These are phyloP conservation scores for Pouteria glomerata DNA, from an alignment of 148 eudicot species.

Conservation along the genomic window DNA sequence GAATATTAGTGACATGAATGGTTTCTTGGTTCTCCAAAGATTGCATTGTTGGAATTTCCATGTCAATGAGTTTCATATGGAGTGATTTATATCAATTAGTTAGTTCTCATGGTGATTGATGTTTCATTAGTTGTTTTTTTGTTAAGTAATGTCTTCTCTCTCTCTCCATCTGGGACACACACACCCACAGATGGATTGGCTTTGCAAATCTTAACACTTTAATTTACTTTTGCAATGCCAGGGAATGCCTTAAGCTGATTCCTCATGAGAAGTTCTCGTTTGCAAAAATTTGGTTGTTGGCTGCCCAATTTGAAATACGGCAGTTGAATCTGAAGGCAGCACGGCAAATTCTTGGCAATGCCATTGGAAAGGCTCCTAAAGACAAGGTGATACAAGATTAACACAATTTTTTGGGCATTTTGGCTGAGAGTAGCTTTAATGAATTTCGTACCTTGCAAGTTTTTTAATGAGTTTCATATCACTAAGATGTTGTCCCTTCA, in stretches of 20 bases:
- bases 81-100: background rate
- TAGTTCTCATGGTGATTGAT: background rate
- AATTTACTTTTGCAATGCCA: conserved; percentile 19
- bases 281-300: conserved; percentile 90
- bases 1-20: background rate
- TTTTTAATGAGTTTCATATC: background rate
- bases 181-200: background rate
- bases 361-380: conserved; percentile 94
- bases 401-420: background rate
- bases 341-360: conserved; percentile 71
- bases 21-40: background rate
- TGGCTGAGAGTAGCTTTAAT: background rate
- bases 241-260: conserved; percentile 52
- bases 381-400: conserved; percentile 55
- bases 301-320: conserved; percentile 90
- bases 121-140: no score
- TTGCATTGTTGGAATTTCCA: background rate
- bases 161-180: background rate
- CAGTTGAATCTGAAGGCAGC: conserved; percentile 78
- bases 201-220: background rate
- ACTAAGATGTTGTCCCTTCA: background rate
- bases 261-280: conserved; percentile 79
- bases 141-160: no score
- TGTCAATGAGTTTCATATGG: background rate
- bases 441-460: background rate